Conservation (phyloP, 2,329 filamentous ascomycete genomes). For the Mycosphaerelloides madeirae region DNA sequence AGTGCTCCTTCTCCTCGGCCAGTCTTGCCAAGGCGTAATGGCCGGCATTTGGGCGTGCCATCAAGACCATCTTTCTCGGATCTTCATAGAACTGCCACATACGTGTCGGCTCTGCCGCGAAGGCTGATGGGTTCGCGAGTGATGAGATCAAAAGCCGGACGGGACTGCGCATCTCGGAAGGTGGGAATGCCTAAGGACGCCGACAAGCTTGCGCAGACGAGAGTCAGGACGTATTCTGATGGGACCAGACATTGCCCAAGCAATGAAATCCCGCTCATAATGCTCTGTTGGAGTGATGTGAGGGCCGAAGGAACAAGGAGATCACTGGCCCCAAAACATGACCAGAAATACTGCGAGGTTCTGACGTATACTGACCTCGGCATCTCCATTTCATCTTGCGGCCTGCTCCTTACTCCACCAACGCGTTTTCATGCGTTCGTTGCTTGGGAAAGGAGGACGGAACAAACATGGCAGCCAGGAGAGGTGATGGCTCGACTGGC, state of each 20-base stretch:
- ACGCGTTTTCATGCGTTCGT: too few species aligned
- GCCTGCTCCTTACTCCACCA: too few species aligned
- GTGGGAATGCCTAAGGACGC: conserved; percentile 2
- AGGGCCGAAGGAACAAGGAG: too few species aligned
- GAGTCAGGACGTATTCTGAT: neutral
- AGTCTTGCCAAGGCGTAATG: conserved; percentile 3
- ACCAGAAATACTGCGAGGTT: too few species aligned
- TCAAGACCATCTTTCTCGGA: neutral
- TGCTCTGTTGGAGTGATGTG: too few species aligned
- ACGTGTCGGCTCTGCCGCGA: neutral
- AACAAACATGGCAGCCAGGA: conserved; percentile 1
- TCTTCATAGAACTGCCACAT: conserved; percentile 1
- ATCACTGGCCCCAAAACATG: too few species aligned
- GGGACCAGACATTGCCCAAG: too few species aligned
- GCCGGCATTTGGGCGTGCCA: conserved; percentile 3
- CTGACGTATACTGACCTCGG: too few species aligned
- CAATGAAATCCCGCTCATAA: too few species aligned
- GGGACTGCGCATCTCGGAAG: neutral
- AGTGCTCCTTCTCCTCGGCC: conserved; percentile 1
- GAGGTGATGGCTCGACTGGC: conserved; percentile 3
- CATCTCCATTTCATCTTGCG: too few species aligned
- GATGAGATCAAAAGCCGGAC: neutral
- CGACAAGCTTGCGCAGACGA: conserved; percentile 1
- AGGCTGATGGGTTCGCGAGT: neutral
- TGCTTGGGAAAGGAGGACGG: too few species aligned